Evolutionary conservation across 2,329 filamentous ascomycete genomes (phyloP), one percentile per base, ranked within the genome.

Genomic region (Diaporthe vexans): DNA sequence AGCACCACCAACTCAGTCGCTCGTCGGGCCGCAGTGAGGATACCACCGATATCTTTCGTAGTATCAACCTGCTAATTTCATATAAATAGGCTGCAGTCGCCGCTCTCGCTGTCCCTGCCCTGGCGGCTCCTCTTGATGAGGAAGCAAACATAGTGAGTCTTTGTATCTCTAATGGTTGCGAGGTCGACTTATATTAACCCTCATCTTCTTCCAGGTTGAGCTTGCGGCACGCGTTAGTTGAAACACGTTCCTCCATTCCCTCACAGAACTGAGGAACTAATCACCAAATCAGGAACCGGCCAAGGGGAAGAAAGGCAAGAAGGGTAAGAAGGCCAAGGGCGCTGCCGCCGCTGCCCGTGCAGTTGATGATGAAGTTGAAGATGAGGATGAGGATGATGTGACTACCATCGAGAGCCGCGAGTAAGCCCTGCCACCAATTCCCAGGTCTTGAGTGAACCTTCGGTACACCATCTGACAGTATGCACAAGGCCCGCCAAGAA

Each of bases 111-210:
- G 59, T 65, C 48, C 59, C 59, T 65, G 59, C 59, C 40, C 40
- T 65, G 59, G 59, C 59, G 26, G 59, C 59, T n/a, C 59, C 59
- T 65, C 24, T 65, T 48, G 59, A 65, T n/a, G 59, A 65, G 24
- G 26, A 33, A 33, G 15, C 59, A 33, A 63, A 63, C 40, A 46
- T 48, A 26, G 59, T 63, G 17, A 48, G 59, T 63, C 0, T 15
- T 33, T 48, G 1, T 4, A 33, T 63, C 6, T 33, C 40, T 33
- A n/a, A n/a, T n/a, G 17, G 33, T 19, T 48, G 59, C 58, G 40
- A 6, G 17, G 1, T 8, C 1, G 19, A 21, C 17, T 63, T 48
- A 15, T 15, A 63, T 6, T 48, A n/a, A 63, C 10, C 8, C 1
- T n/a, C 15, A 1, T 26, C 3, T 21, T 13, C 29, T 13, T 13